phyloP scores from a whole-genome alignment of 768 basidiomycete species.

The Lentinula aciculospora region DNA sequence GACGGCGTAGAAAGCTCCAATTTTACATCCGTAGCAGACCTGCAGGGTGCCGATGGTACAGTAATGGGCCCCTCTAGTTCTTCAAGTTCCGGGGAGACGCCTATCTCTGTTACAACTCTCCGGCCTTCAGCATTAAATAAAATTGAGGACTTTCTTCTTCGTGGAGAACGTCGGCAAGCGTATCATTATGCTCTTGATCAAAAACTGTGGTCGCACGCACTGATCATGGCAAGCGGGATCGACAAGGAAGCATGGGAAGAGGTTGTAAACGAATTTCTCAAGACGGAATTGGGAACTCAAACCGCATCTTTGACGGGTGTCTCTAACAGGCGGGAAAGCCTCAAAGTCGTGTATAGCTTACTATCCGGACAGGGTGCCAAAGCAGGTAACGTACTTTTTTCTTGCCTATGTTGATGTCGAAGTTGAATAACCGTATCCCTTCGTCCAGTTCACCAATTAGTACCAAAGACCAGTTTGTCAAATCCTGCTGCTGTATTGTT shows the following conservation, averaged over 20 bases:
- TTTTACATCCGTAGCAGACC: constrained; percentile 27
- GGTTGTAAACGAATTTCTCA: constrained; percentile 80
- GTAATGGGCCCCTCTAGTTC: constrained; percentile 9
- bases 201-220: constrained; percentile 91
- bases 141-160: constrained; percentile 73
- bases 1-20: constrained; percentile 17
- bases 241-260: constrained; percentile 95
- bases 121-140: constrained; percentile 63
- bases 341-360: constrained; percentile 77
- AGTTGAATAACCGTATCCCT: constrained; percentile 3
- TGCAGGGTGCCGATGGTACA: constrained; percentile 17
- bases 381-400: constrained; percentile 46
- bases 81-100: constrained; percentile 33
- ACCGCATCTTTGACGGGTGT: constrained; percentile 16
- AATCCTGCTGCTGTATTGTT: constrained; percentile 32
- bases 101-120: constrained; percentile 55
- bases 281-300: constrained; percentile 55
- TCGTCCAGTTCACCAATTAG: constrained; percentile 63
- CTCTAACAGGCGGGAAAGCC: constrained; percentile 57
- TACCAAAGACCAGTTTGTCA: constrained; percentile 51
- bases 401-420: neutral
- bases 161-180: constrained; percentile 82
- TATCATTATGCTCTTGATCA: constrained; percentile 86
- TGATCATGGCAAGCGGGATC: constrained; percentile 88
- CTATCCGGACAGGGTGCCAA: constrained; percentile 79